Evolutionary conservation across 306 rosid species (phyloP).

Genomic region (Pterocarpus macrocarpus): DNA sequence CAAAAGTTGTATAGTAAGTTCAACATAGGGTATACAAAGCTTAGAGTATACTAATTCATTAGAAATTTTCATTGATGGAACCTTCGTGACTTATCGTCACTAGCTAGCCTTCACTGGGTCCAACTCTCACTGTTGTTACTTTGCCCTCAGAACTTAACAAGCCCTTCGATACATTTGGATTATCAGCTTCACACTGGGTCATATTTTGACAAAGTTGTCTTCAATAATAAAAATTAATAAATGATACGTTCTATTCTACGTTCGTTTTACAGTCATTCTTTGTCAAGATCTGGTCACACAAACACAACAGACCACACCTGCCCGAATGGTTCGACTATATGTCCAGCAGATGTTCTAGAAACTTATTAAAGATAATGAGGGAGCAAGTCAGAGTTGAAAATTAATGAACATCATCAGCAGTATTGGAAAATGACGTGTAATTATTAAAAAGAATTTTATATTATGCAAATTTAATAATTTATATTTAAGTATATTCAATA

Average conservation of each 20-base stretch:
- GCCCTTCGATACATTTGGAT: background rate
- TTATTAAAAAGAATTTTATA: background rate
- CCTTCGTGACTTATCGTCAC: background rate
- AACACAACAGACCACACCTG: background rate
- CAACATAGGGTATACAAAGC: background rate
- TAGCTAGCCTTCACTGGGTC: conserved; percentile 16
- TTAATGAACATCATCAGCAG: conserved; percentile 1
- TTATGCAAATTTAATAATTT: too few species aligned
- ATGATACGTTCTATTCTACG: background rate
- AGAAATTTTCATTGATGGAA: conserved; percentile 23
- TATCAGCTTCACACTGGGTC: conserved; percentile 30
- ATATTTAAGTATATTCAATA: too few species aligned
- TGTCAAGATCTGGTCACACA: conserved; percentile 11
- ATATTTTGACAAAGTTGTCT: conserved; percentile 34
- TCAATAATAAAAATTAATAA: background rate
- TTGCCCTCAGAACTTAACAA: background rate
- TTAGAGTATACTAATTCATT: conserved; percentile 3
- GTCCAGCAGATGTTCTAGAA: conserved; percentile 17
- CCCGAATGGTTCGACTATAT: background rate
- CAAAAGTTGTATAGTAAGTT: background rate
- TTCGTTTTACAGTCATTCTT: background rate
- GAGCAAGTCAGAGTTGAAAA: conserved; percentile 5
- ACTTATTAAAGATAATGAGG: background rate
- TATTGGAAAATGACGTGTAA: background rate
- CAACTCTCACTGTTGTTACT: conserved; percentile 22